Evolutionary conservation across 2,329 filamentous ascomycete species (phyloP).

Genomic region (Pseudogymnoascus sp.): DNA sequence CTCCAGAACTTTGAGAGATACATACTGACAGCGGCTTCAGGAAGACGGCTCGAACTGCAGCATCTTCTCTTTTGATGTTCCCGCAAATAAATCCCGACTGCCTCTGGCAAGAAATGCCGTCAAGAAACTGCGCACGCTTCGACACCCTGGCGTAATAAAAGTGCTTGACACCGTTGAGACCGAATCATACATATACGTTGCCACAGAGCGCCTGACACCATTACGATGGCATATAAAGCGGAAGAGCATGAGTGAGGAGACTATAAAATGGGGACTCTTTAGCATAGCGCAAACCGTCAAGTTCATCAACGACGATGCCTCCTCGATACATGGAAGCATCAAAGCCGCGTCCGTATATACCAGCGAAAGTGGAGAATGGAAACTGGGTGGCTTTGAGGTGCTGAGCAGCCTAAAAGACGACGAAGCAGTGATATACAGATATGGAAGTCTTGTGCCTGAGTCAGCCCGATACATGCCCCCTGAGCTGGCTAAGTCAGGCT

Average conservation of each 20-base stretch:
- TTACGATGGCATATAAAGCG: slow-evolving; percentile 84
- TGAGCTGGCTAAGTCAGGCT: slow-evolving; percentile 78
- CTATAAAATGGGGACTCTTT: slow-evolving; percentile 91
- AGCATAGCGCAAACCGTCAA: slow-evolving; percentile 86
- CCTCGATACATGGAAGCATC: slow-evolving; percentile 82
- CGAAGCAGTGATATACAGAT: slow-evolving; percentile 85
- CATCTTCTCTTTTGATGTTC: slow-evolving; percentile 92
- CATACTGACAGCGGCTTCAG: slow-evolving; percentile 37
- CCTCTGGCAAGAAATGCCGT: slow-evolving; percentile 89
- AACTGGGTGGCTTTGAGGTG: slow-evolving; percentile 86
- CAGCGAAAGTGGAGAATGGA: slow-evolving; percentile 97
- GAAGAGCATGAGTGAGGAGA: slow-evolving; percentile 82
- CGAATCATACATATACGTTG: slow-evolving; percentile 91
- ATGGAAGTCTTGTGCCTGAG: slow-evolving; percentile 81
- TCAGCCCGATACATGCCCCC: slow-evolving; percentile 77
- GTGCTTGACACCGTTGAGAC: slow-evolving; percentile 95
- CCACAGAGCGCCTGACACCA: slow-evolving; percentile 82
- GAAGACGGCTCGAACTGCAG: slow-evolving; percentile 92
- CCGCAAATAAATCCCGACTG: slow-evolving; percentile 68
- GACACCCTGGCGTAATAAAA: slow-evolving; percentile 91
- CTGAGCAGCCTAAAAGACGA: slow-evolving; percentile 94
- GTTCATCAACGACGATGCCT: slow-evolving; percentile 90
- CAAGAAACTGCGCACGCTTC: slow-evolving; percentile 83
- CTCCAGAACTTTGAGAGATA: neutral
- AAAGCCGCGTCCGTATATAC: slow-evolving; percentile 83